Conservation (phyloP, 2,329 filamentous ascomycete genomes). For the Arthrobotrys sinensis region DNA sequence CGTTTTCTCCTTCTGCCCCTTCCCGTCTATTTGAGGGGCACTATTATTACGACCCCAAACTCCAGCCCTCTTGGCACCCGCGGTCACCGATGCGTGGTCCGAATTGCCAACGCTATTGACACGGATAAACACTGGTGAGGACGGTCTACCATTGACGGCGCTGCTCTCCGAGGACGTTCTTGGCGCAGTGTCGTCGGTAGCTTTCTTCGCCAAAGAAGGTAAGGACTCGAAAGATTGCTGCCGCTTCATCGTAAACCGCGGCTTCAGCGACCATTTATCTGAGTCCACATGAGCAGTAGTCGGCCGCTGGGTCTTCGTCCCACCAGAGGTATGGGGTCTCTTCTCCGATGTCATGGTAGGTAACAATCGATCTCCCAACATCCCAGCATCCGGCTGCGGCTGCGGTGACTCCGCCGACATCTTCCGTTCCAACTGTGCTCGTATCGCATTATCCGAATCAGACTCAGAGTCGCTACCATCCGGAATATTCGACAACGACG, state of each 20-base stretch:
- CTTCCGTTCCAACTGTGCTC: slow-evolving; percentile 80
- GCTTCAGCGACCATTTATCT: slow-evolving; percentile 48
- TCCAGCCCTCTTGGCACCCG: slow-evolving; percentile 21
- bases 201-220: slow-evolving; percentile 64
- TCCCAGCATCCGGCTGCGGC: slow-evolving; percentile 62
- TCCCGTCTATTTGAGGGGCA: slow-evolving; percentile 60
- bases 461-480: slow-evolving; percentile 69
- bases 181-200: slow-evolving; percentile 32
- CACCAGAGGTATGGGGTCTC: slow-evolving; percentile 52
- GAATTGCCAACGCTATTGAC: slow-evolving; percentile 52
- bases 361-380: slow-evolving; percentile 44
- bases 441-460: slow-evolving; percentile 76
- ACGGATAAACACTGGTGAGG: slow-evolving; percentile 43
- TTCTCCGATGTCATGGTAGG: slow-evolving; percentile 58
- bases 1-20: slow-evolving; percentile 72
- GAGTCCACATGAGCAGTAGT: slow-evolving; percentile 70
- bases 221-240: slow-evolving; percentile 74
- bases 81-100: slow-evolving; percentile 29
- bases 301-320: slow-evolving; percentile 64
- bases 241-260: slow-evolving; percentile 49
- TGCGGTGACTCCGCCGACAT: slow-evolving; percentile 74
- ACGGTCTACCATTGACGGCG: slow-evolving; percentile 16
- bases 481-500: slow-evolving; percentile 70
- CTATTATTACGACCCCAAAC: slow-evolving; percentile 63
- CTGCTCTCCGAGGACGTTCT: slow-evolving; percentile 45